phyloP scores from a whole-genome alignment of 345 rosid species.

The Corchorus olitorius region DNA sequence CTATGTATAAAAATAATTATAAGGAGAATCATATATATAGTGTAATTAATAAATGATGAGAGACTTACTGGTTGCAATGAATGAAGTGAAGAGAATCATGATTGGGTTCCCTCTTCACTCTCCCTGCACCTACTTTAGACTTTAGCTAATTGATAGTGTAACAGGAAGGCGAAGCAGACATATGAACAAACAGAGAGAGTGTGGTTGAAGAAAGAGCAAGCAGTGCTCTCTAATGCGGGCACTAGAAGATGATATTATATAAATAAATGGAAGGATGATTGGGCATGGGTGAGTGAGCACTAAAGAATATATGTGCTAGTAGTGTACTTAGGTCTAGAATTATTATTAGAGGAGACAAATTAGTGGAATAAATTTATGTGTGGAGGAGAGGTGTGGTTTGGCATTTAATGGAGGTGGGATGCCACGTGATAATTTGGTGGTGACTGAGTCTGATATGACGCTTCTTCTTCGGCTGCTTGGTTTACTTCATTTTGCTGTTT shows the following conservation, averaged over 20 bases:
- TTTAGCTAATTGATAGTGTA: no score
- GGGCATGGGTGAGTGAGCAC: no score
- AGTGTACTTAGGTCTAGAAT: no score
- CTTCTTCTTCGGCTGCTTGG: slow-evolving; percentile 15
- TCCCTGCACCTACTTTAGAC: background rate
- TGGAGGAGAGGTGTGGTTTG: background rate
- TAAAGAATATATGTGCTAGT: no score
- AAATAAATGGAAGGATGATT: no score
- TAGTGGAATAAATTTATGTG: background rate
- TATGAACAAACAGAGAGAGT: no score
- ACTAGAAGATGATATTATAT: no score
- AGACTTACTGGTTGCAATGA: slow-evolving; percentile 16
- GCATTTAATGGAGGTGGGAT: background rate
- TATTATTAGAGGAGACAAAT: background rate
- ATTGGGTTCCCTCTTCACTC: background rate
- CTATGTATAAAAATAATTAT: background rate
- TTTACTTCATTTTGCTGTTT: background rate
- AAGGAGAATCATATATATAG: background rate
- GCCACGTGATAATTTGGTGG: slow-evolving; percentile 14
- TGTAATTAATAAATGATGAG: background rate
- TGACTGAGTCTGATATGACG: background rate
- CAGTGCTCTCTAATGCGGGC: background rate
- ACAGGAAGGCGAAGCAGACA: no score
- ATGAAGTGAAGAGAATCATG: slow-evolving; percentile 19
- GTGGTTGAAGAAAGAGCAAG: background rate